Conservation (phyloP, 2,329 filamentous ascomycete species). For the Aspergillus pseudonomiae region DNA sequence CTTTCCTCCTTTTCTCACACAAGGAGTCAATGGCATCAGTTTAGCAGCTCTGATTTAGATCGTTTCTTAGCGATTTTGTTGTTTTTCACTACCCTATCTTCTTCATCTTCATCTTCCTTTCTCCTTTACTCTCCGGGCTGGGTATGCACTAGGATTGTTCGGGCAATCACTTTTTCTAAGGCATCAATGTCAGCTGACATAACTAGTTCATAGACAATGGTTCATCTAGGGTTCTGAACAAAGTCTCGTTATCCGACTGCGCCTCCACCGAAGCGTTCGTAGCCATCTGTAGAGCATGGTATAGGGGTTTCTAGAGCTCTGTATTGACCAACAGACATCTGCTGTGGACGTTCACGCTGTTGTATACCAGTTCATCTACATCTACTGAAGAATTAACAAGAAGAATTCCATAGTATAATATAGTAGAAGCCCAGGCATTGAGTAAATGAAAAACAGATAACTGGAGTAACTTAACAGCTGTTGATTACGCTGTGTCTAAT, state of each 20-base stretch:
- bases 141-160: constrained; percentile 14
- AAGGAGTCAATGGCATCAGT: constrained; percentile 24
- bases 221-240: constrained; percentile 9
- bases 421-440: too few relatives aligned
- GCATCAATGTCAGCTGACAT: constrained; percentile 20
- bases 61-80: constrained; percentile 7
- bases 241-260: background rate
- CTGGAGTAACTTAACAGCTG: constrained; percentile 71
- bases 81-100: constrained; percentile 5
- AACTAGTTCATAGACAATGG: constrained; percentile 26
- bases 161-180: constrained; percentile 9
- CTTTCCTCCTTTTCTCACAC: constrained; percentile 14
- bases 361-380: too few relatives aligned
- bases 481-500: constrained; percentile 82
- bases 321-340: too few relatives aligned
- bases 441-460: too few relatives aligned
- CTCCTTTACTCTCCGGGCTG: constrained; percentile 13
- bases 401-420: background rate
- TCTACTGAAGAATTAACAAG: too few relatives aligned
- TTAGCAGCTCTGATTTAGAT: constrained; percentile 18
- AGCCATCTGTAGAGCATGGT: too few relatives aligned
- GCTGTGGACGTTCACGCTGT: too few relatives aligned
- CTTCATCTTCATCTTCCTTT: constrained; percentile 2
- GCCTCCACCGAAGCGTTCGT: too few relatives aligned
- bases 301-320: too few relatives aligned